These are phyloP conservation scores for Plasmodium adleri DNA, from an alignment of 169 alveolate genomes.

Conservation along the genomic window DNA sequence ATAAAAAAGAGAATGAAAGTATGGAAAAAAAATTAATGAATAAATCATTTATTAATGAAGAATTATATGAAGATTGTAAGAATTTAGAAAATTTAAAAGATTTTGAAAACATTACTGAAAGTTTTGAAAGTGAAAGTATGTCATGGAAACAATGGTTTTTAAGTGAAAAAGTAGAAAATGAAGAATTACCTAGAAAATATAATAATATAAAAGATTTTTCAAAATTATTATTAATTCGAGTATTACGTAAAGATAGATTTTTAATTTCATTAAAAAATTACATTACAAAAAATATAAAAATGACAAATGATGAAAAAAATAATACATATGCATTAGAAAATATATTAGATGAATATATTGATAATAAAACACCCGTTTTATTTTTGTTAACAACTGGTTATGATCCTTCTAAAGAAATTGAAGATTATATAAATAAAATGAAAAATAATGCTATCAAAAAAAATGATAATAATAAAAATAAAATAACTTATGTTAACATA, in stretches of 20 bases:
- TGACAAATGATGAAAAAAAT: conserved; percentile 90
- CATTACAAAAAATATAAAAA: conserved; percentile 92
- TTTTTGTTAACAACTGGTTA: conserved; percentile 96
- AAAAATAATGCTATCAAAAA: conserved; percentile 76
- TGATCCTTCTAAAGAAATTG: conserved; percentile 94
- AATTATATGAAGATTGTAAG: conserved; percentile 61
- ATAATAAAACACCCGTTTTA: conserved; percentile 95
- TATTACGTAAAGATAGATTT: conserved; percentile 96
- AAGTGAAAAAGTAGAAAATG: conserved; percentile 96
- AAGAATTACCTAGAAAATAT: conserved; percentile 95
- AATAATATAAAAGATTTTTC: conserved; percentile 93
- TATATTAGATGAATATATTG: conserved; percentile 92
- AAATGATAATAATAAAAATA: conserved; percentile 76
- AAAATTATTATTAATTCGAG: conserved; percentile 93
- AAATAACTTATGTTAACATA: conserved; percentile 94
- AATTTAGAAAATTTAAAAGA: conserved; percentile 70
- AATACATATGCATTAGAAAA: conserved; percentile 92
- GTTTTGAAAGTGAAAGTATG: conserved; percentile 73
- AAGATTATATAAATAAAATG: conserved; percentile 79
- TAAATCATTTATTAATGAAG: conserved; percentile 70
- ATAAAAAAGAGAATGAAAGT: conserved; percentile 53
- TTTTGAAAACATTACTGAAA: conserved; percentile 52
- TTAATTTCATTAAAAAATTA: conserved; percentile 94
- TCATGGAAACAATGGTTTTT: conserved; percentile 93
- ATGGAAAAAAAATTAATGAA: conserved; percentile 83